These are phyloP conservation scores for Fraxinus baroniana DNA, from an alignment of 305 asterid species.

Conservation along the genomic window DNA sequence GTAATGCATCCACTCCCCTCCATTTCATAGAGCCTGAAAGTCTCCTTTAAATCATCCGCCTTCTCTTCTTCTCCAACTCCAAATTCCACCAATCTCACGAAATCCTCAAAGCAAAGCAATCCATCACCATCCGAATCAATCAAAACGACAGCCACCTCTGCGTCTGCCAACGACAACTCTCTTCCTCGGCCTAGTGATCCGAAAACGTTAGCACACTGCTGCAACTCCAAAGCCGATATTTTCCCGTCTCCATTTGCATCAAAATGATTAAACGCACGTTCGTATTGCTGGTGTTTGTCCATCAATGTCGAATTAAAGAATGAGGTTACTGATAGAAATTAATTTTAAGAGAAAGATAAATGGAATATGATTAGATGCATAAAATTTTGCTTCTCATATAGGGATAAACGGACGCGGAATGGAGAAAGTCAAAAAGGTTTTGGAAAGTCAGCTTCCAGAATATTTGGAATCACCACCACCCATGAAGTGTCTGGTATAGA, in stretches of 20 bases:
- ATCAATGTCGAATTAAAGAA: conserved; percentile 12
- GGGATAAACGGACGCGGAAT: background rate
- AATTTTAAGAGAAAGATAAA: background rate
- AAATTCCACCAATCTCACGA: conserved; percentile 42
- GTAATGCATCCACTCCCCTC: conserved; percentile 54
- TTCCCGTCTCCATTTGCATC: conserved; percentile 44
- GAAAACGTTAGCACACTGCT: conserved; percentile 27
- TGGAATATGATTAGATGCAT: background rate
- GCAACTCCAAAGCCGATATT: conserved; percentile 40
- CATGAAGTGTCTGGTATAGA: background rate
- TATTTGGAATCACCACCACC: background rate
- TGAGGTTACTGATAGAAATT: background rate
- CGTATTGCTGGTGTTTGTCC: conserved; percentile 40
- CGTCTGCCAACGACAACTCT: conserved; percentile 43
- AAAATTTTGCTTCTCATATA: too few species aligned
- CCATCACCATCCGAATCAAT: conserved; percentile 59
- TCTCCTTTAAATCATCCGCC: conserved; percentile 42
- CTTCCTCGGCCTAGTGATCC: conserved; percentile 13
- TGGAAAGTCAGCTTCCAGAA: background rate
- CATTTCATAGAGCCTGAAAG: conserved; percentile 61
- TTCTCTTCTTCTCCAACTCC: conserved; percentile 55
- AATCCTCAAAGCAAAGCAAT: conserved; percentile 50
- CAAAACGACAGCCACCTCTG: conserved; percentile 40
- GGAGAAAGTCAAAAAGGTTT: background rate
- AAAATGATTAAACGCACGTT: conserved; percentile 39